Percentiles rank a stretch among this genome's conserved stretches.
Evolutionary conservation across 208 protist species (phyloP).

Genomic region (Leptomonas seymouri): DNA sequence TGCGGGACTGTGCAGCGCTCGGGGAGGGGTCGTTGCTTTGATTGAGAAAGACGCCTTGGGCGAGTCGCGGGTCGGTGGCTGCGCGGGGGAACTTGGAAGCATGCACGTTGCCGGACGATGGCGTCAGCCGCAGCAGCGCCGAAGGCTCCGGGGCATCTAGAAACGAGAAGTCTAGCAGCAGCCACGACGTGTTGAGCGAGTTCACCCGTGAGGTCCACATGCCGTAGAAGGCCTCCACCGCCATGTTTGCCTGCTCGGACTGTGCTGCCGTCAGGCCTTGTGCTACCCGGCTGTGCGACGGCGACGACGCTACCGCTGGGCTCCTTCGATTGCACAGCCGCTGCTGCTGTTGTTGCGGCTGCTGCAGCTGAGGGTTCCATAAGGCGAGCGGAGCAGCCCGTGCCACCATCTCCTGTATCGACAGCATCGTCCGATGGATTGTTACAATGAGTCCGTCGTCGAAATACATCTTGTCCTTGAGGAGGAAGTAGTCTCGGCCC

Average conservation of each 20-base stretch:
- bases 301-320: neutral
- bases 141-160: constrained; percentile 35
- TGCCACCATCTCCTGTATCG: constrained; percentile 64
- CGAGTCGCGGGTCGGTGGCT: constrained; percentile 46
- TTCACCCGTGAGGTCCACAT: constrained; percentile 43
- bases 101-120: constrained; percentile 57
- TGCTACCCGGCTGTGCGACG: neutral
- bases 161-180: constrained; percentile 68
- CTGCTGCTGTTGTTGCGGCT: constrained; percentile 22
- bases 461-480: constrained; percentile 79
- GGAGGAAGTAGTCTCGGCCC: constrained; percentile 69
- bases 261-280: constrained; percentile 5
- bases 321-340: constrained; percentile 9
- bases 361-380: constrained; percentile 9
- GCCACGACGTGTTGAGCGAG: constrained; percentile 36
- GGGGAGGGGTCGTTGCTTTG: constrained; percentile 66
- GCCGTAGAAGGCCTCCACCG: constrained; percentile 55
- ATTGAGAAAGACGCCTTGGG: constrained; percentile 78
- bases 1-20: constrained; percentile 1
- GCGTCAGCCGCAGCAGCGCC: constrained; percentile 45
- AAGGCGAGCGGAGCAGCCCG: constrained; percentile 10
- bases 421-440: constrained; percentile 76
- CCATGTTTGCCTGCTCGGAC: constrained; percentile 36
- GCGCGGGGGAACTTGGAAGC: constrained; percentile 30
- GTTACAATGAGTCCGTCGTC: constrained; percentile 80